Evolutionary conservation across 768 basidiomycete genomes (phyloP).

Genomic region (Suillus subalutaceus): DNA sequence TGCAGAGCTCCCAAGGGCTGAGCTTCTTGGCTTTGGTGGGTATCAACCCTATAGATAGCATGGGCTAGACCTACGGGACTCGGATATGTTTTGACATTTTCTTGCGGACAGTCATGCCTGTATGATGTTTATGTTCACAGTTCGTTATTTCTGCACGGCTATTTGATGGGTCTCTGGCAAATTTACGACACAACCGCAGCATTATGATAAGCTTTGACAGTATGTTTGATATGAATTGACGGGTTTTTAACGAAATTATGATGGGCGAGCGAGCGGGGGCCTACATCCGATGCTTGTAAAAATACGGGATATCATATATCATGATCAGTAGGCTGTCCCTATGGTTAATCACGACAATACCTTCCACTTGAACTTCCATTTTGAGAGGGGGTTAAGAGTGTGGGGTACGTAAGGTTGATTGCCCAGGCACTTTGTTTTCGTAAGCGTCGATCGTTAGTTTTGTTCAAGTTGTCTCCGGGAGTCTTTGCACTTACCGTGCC

Average conservation of each 20-base stretch:
- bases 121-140: neutral
- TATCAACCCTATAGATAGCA: neutral
- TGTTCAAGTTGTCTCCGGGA: slow-evolving; percentile 3
- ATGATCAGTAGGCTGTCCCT: neutral
- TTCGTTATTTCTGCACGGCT: neutral
- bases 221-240: neutral
- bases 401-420: slow-evolving; percentile 9
- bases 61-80: neutral
- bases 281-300: neutral
- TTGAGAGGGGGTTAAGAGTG: neutral
- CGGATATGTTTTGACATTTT: neutral
- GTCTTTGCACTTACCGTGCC: neutral
- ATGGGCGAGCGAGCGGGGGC: neutral
- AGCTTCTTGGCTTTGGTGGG: no score
- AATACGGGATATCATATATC: neutral
- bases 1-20: neutral
- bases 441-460: slow-evolving; percentile 11
- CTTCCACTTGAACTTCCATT: neutral
- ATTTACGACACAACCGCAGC: neutral
- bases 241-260: neutral
- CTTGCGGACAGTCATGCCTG: neutral
- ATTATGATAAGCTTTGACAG: slow-evolving; percentile 1
- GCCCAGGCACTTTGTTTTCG: slow-evolving; percentile 9
- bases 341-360: slow-evolving; percentile 2
- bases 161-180: neutral